Base-by-base conservation (phyloP, 1,139 yeast species). In the Nakaseomyces kungkrabaensis region DNA sequence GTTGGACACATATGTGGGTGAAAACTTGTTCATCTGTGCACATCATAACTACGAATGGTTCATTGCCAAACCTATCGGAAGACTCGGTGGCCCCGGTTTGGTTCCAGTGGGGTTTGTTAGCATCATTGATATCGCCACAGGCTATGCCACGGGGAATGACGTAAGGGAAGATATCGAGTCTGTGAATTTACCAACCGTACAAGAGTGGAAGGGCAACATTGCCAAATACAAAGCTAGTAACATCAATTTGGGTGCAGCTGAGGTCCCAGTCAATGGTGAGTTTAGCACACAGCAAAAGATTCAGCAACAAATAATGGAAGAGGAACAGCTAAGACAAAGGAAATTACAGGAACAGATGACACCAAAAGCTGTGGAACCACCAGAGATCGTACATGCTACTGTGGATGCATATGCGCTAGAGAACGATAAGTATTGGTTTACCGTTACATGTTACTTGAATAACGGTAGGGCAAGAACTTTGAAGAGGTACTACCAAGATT, bases 41-140 rank as follows among this genome's bases (percentile, higher is more conserved):
- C 97, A 90, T 68, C 95, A 92, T 62, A 92, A 88, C 52, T 87
- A 76, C 58, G 98, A 92, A 68, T 92, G 98, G 98, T 90, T 89
- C 62, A 94, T 92, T 52, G 97, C 97, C 11, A 92, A 92, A 66
- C 97, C 97, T 6, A 86, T 92, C 49, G 95, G 94, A 54, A 74
- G 97, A 49, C 73, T 92, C 47, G 98, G 98, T 13, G 98, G 97
- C 0, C 97, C 97, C 0, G 98, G 98, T 0, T 74, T 92, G 51
- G 95, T 92, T 10, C 98, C 98, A 0, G 94, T 87, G 4, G 79
- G 88, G 29, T 92, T 86, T 63, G 95, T 92, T 33, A 86, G 87
- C 62, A 78, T 92, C 45, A 80, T 92, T 42, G 96, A 92, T 65
- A 76, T 89, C 52, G 73, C 81, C 37, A 73, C 86, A 1, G 84